A percentile compares a stretch with the other conserved stretches of the same genome.
phyloP scores from a whole-genome alignment of 495 filamentous ascomycete species.

The Podospora pseudocomata region DNA sequence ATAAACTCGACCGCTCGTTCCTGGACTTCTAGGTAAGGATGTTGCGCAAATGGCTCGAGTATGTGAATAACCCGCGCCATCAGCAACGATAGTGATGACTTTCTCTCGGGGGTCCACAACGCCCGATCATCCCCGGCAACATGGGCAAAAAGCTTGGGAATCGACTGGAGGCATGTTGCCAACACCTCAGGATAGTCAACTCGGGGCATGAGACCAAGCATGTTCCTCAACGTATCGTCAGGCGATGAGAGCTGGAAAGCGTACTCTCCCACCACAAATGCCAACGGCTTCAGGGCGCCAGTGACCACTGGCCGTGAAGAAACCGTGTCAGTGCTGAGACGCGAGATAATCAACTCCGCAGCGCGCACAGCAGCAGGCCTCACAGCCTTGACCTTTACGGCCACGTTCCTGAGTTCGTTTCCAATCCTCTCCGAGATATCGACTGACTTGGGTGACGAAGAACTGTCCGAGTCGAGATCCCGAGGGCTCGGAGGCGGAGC shows the following conservation, averaged over 20 bases:
- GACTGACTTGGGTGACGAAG: constrained; percentile 34
- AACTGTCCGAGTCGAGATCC: constrained; percentile 38
- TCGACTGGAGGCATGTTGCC: constrained; percentile 76
- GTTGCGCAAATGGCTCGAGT: constrained; percentile 68
- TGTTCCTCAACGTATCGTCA: constrained; percentile 61
- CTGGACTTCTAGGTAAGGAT: constrained; percentile 91
- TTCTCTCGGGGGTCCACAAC: constrained; percentile 61
- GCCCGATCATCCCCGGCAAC: constrained; percentile 54
- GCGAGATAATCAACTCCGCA: constrained; percentile 70
- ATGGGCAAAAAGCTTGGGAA: constrained; percentile 75
- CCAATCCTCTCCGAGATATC: constrained; percentile 73
- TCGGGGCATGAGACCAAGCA: constrained; percentile 64
- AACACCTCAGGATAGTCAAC: constrained; percentile 57
- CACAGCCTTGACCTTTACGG: constrained; percentile 84
- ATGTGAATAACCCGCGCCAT: constrained; percentile 77
- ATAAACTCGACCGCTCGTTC: constrained; percentile 89
- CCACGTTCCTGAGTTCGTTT: constrained; percentile 77
- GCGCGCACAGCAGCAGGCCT: constrained; percentile 72
- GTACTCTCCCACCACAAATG: constrained; percentile 89
- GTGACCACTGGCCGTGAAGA: constrained; percentile 39
- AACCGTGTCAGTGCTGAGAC: constrained; percentile 41
- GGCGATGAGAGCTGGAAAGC: constrained; percentile 62
- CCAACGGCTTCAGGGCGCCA: constrained; percentile 65
- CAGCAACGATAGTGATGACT: constrained; percentile 67
- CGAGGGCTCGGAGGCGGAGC: constrained; percentile 50